Base-by-base conservation (phyloP, 176 grass and related monocot species). In the Cocos nucifera region DNA sequence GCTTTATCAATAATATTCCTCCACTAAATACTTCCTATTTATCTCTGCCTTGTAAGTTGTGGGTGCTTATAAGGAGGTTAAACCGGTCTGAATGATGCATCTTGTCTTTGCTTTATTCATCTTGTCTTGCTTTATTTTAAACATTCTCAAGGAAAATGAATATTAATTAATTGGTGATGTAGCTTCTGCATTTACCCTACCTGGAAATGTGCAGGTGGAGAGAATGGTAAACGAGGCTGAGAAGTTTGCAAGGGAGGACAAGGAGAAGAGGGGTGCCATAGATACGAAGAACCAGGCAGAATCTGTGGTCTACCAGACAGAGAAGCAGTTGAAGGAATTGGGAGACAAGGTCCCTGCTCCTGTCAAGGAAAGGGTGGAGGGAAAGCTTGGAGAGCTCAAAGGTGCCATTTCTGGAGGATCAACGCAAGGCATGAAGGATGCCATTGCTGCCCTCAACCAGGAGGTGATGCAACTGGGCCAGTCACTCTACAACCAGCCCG, bases 381-480 rank as follows among this genome's bases (percentile, higher is more conserved):
- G 24, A 29, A 90, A 82, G 44, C 72, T 89, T 3, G 68, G 69
- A 75, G 81, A 85, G 4, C 82, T 89, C 26, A 78, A 85, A 59
- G 78, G 74, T 0, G 79, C 78, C 0, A 71, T 90, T 51, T 59
- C 78, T 0, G 60, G 69, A 24, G 82, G 79, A 35, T 77, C 61
- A 4, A 86, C 79, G 0, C 79, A 90, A 65, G 59, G 63, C 1
- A 79, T 79, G 23, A 85, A 90, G 75, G 82, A 90, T 17, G 75
- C 87, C 3, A 49, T 90, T 2, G 54, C 75, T 12, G 69, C 75
- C 20, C 27, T 90, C 56, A 85, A 90, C 79, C 82, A 86, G 61
- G 82, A 86, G 69, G 82, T 90, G 64, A 90, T 90, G 87, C 87
- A 90, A 64, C 73, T 90, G 51, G 82, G 87, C 3, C 87, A 90